Conservation (phyloP, 176 grass and related monocot species). For the Chloris gayana region DNA sequence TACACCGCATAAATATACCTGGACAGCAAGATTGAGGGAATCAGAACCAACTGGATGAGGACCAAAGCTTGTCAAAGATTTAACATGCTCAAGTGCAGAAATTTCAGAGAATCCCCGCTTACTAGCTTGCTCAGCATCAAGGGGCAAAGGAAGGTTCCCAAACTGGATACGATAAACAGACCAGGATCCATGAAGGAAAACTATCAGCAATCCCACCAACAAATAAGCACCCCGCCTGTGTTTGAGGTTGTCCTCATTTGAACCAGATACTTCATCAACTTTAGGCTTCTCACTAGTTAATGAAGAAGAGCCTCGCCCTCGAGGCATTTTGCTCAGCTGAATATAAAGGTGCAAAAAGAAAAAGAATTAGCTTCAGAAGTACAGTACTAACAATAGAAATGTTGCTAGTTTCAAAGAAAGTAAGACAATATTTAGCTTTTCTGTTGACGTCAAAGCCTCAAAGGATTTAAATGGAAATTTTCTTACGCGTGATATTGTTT, state of each 20-base stretch:
- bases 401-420: too few relatives aligned
- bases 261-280: constrained; percentile 23
- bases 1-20: too few relatives aligned
- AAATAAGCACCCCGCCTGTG: constrained; percentile 65
- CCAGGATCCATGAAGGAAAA: constrained; percentile 87
- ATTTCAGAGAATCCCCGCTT: constrained; percentile 90
- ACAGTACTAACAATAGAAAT: too few relatives aligned
- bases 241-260: constrained; percentile 36
- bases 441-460: not conserved
- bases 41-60: constrained; percentile 97
- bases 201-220: constrained; percentile 66
- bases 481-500: not conserved
- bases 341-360: constrained; percentile 17
- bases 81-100: constrained; percentile 83
- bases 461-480: not conserved
- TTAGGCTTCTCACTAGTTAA: constrained; percentile 38
- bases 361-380: not conserved
- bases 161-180: constrained; percentile 75
- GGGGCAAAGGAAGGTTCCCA: constrained; percentile 74
- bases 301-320: constrained; percentile 35
- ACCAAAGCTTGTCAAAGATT: constrained; percentile 74
- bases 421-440: not conserved
- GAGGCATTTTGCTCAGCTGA: constrained; percentile 45
- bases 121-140: constrained; percentile 66
- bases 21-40: constrained; percentile 71